phyloP scores from a whole-genome alignment of 2,329 filamentous ascomycete genomes.

The Fusarium heterosporum region DNA sequence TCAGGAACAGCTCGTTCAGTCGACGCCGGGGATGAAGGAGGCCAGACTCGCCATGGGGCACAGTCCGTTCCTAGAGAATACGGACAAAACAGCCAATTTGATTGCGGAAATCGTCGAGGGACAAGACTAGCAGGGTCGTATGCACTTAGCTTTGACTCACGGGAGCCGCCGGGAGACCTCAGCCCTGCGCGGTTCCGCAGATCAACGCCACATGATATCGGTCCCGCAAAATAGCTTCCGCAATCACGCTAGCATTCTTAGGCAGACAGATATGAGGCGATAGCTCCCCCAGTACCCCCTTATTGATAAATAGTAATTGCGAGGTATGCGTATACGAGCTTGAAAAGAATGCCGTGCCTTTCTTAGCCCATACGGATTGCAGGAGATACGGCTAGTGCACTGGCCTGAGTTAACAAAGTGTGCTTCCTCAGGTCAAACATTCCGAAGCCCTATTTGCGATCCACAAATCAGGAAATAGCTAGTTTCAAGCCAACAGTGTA shows the following conservation, averaged over 20 bases:
- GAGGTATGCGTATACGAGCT: no score
- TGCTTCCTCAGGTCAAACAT: no score
- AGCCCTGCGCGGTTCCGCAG: slow-evolving; percentile 4
- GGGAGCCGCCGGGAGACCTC: not conserved
- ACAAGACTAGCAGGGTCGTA: not conserved
- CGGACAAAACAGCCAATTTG: not conserved
- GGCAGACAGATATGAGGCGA: no score
- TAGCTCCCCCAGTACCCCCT: no score
- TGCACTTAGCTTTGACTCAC: not conserved
- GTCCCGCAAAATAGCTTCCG: not conserved
- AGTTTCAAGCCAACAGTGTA: no score
- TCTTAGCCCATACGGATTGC: no score
- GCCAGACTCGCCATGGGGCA: slow-evolving; percentile 13
- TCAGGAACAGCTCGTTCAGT: slow-evolving; percentile 16
- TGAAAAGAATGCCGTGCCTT: no score
- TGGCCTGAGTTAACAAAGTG: no score
- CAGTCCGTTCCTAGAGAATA: slow-evolving; percentile 18
- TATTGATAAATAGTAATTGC: no score
- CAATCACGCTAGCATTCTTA: not conserved
- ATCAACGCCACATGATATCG: not conserved
- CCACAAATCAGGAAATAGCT: no score
- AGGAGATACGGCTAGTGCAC: no score
- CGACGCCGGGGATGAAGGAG: slow-evolving; percentile 6
- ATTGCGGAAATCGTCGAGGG: not conserved
- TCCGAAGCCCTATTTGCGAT: no score